These are phyloP conservation scores for Penicillium malachiteum DNA, from an alignment of 495 filamentous ascomycete genomes.

Conservation along the genomic window DNA sequence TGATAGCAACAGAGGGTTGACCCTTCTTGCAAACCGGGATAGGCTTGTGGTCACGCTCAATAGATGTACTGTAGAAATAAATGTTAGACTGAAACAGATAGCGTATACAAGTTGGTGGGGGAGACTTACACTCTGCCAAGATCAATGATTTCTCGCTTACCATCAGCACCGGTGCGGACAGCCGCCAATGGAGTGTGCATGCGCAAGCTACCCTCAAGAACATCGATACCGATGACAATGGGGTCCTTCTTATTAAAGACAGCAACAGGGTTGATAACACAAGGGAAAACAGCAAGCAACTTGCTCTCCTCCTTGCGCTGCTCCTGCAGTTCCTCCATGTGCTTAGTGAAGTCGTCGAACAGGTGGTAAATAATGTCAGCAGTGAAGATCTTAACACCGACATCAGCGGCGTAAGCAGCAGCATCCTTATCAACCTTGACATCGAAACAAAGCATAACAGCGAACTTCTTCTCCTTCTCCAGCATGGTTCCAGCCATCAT, in stretches of 20 bases:
- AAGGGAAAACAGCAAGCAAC: slow-evolving; percentile 93
- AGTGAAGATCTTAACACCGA: slow-evolving; percentile 97
- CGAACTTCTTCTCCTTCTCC: slow-evolving; percentile 92
- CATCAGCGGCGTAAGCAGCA: slow-evolving; percentile 82
- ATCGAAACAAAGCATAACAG: slow-evolving; percentile 99
- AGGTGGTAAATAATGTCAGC: slow-evolving; percentile 99
- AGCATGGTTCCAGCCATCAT: slow-evolving; percentile 96
- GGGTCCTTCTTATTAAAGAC: slow-evolving; percentile 99
- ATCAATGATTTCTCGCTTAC: slow-evolving; percentile 74
- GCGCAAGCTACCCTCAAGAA: slow-evolving; percentile 80
- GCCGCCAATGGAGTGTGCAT: slow-evolving; percentile 86
- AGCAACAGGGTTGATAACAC: slow-evolving; percentile 80
- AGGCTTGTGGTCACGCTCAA: slow-evolving; percentile 97
- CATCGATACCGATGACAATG: slow-evolving; percentile 95
- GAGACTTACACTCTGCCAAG: slow-evolving; percentile 91
- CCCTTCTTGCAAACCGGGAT: slow-evolving; percentile 90
- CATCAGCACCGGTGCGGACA: slow-evolving; percentile 73
- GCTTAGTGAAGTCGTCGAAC: slow-evolving; percentile 93
- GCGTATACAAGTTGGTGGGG: not conserved
- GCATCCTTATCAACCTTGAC: slow-evolving; percentile 99
- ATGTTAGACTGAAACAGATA: slow-evolving; percentile 1
- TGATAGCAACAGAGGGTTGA: slow-evolving; percentile 93
- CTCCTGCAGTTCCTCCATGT: slow-evolving; percentile 82
- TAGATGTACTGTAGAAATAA: slow-evolving; percentile 64
- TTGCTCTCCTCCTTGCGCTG: slow-evolving; percentile 96